phyloP scores from a whole-genome alignment of 2,329 filamentous ascomycete species.

The Phaeophleospora eucalypticola region DNA sequence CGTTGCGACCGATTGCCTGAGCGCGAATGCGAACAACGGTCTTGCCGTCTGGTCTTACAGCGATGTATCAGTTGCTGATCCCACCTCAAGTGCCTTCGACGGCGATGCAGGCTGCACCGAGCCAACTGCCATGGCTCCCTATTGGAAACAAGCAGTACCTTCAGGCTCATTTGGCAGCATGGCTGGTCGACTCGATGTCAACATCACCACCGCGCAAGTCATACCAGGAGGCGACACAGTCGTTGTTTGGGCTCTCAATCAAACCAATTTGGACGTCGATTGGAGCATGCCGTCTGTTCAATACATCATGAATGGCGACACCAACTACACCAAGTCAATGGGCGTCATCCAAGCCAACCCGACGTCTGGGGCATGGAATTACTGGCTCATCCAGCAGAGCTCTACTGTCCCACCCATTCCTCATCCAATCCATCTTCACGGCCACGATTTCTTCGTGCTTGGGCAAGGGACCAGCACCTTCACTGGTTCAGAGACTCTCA shows the following conservation, averaged over 20 bases:
- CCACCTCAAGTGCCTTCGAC: slow-evolving; percentile 31
- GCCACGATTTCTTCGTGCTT: slow-evolving; percentile 32
- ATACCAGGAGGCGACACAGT: slow-evolving; percentile 34
- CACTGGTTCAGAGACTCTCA: slow-evolving; percentile 27
- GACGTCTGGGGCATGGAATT: slow-evolving; percentile 25
- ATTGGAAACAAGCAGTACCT: slow-evolving; percentile 36
- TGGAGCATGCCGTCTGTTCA: slow-evolving; percentile 45
- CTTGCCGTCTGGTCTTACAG: slow-evolving; percentile 35
- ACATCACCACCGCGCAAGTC: slow-evolving; percentile 30
- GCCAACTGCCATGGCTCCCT: slow-evolving; percentile 29
- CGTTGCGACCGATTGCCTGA: slow-evolving; percentile 13
- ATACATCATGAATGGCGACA: slow-evolving; percentile 41
- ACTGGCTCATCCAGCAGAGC: slow-evolving; percentile 36
- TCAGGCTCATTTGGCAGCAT: slow-evolving; percentile 30
- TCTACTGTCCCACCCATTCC: slow-evolving; percentile 6
- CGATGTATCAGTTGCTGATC: slow-evolving; percentile 19
- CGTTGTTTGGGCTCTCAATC: slow-evolving; percentile 34
- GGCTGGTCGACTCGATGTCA: slow-evolving; percentile 32
- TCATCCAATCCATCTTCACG: slow-evolving; percentile 26
- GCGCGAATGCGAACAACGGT: slow-evolving; percentile 15
- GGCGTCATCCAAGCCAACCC: slow-evolving; percentile 41
- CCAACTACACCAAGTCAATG: slow-evolving; percentile 36
- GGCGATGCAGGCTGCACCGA: slow-evolving; percentile 37
- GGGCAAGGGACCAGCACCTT: slow-evolving; percentile 25
- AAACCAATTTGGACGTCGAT: slow-evolving; percentile 39